Evolutionary conservation across 352 stramenopile species (phyloP).

Genomic region (Phytophthora pluvialis): DNA sequence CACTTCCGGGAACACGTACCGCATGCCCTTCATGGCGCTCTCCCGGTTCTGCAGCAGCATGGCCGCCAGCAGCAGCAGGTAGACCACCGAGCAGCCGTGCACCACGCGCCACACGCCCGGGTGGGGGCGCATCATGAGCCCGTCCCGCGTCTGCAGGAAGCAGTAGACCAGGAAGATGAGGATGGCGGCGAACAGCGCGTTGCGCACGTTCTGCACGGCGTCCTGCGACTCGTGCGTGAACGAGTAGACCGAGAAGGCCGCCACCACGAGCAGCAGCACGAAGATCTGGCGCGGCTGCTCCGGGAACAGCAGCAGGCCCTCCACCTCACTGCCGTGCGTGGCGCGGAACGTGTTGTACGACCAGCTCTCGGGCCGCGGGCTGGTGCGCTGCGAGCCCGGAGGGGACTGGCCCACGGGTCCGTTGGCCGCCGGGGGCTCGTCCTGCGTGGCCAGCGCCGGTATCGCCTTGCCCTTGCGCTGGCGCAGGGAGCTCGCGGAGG

Average conservation of each 20-base stretch:
- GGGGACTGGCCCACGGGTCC: background rate
- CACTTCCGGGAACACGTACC: conserved; percentile 79
- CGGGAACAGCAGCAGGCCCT: conserved; percentile 76
- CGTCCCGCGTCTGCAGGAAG: conserved; percentile 83
- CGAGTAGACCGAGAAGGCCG: conserved; percentile 79
- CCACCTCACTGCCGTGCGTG: conserved; percentile 57
- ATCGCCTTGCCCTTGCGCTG: conserved; percentile 26
- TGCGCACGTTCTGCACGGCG: conserved; percentile 69
- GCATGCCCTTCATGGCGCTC: conserved; percentile 67
- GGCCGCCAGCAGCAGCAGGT: conserved; percentile 72
- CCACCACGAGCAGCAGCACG: conserved; percentile 65
- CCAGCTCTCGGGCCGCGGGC: conserved; percentile 36
- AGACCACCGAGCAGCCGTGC: conserved; percentile 80
- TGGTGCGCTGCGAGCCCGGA: conserved; percentile 9
- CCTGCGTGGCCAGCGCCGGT: conserved; percentile 14
- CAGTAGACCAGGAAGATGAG: conserved; percentile 88
- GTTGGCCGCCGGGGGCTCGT: background rate
- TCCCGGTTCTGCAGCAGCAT: conserved; percentile 76
- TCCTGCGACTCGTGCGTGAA: conserved; percentile 84
- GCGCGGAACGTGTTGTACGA: conserved; percentile 72
- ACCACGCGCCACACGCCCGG: conserved; percentile 83
- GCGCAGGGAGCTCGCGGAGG: conserved; percentile 9
- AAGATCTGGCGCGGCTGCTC: conserved; percentile 82
- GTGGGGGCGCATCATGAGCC: conserved; percentile 79
- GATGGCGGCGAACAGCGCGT: conserved; percentile 62